Evolutionary conservation across 2,329 filamentous ascomycete species (phyloP).

Genomic region (Aspergillus calidoustus): DNA sequence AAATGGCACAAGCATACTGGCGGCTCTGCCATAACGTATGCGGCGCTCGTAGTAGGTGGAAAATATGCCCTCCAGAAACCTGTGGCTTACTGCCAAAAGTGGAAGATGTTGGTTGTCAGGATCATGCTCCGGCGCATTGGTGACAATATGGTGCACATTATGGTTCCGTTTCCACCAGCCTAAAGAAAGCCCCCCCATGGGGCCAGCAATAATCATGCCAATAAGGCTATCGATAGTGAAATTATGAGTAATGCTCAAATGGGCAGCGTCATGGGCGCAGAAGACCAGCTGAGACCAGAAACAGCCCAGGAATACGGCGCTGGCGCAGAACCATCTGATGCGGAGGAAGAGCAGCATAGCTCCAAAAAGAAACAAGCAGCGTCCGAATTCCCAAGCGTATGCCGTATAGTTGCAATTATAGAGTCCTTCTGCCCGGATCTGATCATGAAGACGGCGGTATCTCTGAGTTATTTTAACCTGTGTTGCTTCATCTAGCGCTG

Average conservation of each 20-base stretch:
- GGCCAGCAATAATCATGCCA: slow-evolving; percentile 89
- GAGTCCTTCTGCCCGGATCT: slow-evolving; percentile 73
- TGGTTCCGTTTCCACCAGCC: slow-evolving; percentile 98
- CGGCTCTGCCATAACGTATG: slow-evolving; percentile 77
- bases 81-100: slow-evolving; percentile 84
- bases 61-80: slow-evolving; percentile 72
- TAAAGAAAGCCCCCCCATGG: slow-evolving; percentile 82
- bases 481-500: slow-evolving; percentile 44
- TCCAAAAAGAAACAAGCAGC: slow-evolving; percentile 71
- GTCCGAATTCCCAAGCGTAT: slow-evolving; percentile 74
- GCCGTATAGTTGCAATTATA: slow-evolving; percentile 83
- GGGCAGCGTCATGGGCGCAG: slow-evolving; percentile 84
- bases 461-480: slow-evolving; percentile 78
- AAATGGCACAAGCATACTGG: slow-evolving; percentile 70
- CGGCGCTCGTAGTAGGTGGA: slow-evolving; percentile 83
- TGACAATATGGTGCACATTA: slow-evolving; percentile 96
- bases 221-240: slow-evolving; percentile 83
- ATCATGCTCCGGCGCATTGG: slow-evolving; percentile 95
- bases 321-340: slow-evolving; percentile 69
- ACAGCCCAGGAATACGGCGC: slow-evolving; percentile 75
- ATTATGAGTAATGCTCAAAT: slow-evolving; percentile 95
- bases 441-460: slow-evolving; percentile 75
- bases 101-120: slow-evolving; percentile 93
- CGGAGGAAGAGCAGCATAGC: slow-evolving; percentile 65
- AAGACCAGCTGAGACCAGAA: slow-evolving; percentile 97